Evolutionary conservation across 2,329 filamentous ascomycete species (phyloP).

Genomic region (Talaromyces sp.): DNA sequence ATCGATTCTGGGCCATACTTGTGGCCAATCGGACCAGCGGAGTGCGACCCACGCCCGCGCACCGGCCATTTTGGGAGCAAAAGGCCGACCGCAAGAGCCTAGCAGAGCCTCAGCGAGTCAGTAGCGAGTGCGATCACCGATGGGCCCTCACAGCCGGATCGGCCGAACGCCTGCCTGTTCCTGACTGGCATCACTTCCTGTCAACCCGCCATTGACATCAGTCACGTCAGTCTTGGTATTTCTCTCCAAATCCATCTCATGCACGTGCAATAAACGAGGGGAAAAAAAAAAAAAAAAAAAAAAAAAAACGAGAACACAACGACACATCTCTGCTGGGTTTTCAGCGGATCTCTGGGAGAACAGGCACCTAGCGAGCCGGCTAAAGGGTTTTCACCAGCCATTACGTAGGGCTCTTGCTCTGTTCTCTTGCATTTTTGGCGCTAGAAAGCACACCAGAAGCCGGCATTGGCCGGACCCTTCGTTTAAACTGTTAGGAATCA

Average conservation of each 20-base stretch:
- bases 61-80: not conserved
- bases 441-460: not conserved
- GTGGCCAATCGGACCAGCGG: not conserved
- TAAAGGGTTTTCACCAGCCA: too few relatives aligned
- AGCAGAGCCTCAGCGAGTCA: slow-evolving; percentile 2
- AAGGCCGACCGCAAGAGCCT: not conserved
- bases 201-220: too few relatives aligned
- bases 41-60: not conserved
- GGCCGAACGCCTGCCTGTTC: not conserved
- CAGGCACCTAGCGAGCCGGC: not conserved
- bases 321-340: not conserved
- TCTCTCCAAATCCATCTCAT: too few relatives aligned
- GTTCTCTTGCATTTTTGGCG: not conserved
- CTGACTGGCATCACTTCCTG: too few relatives aligned
- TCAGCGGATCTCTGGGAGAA: not conserved
- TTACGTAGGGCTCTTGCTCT: not conserved
- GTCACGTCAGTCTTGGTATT: not conserved
- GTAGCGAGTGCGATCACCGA: too few relatives aligned
- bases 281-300: too few relatives aligned
- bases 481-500: not conserved
- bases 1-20: not conserved
- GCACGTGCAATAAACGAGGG: not conserved
- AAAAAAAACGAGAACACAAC: not conserved
- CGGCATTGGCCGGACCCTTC: not conserved
- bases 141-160: not conserved